Conservation (phyloP, 148 eudicot genomes). For the Cornus suecica region DNA sequence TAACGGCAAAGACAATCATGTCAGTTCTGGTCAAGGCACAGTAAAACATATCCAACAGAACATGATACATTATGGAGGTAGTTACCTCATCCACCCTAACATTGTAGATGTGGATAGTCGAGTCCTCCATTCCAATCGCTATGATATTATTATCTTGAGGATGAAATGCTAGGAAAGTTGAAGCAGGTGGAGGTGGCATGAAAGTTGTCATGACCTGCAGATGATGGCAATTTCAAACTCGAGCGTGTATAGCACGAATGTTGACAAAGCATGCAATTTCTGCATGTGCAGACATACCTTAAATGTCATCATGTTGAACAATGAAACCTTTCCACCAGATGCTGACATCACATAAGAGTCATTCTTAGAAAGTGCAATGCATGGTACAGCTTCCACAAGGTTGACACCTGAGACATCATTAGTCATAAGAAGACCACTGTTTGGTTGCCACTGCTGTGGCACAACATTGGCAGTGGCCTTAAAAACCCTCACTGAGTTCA, state of each 20-base stretch:
- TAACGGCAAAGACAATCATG: background rate
- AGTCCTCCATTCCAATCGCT: conserved; percentile 97
- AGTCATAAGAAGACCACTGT: conserved; percentile 90
- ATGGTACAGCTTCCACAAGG: conserved; percentile 87
- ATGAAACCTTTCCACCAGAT: conserved; percentile 88
- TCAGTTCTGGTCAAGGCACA: background rate
- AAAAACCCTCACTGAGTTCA: conserved; percentile 27
- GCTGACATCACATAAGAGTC: conserved; percentile 98
- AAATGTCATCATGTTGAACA: conserved; percentile 97
- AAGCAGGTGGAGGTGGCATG: conserved; percentile 92
- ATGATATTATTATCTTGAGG: conserved; percentile 97
- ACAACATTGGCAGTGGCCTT: conserved; percentile 89
- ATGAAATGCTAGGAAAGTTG: conserved; percentile 94
- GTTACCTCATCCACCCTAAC: conserved; percentile 93
- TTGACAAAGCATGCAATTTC: too few species aligned
- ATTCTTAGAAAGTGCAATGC: conserved; percentile 95
- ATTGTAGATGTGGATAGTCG: conserved; percentile 88
- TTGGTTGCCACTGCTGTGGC: conserved; percentile 97
- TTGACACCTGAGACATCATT: conserved; percentile 87
- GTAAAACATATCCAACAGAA: background rate
- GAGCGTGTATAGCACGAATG: background rate
- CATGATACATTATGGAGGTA: background rate
- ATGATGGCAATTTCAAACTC: conserved; percentile 9
- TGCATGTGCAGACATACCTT: conserved; percentile 46
- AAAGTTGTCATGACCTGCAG: conserved; percentile 89